These are phyloP conservation scores for Solanum dulcamara DNA, from an alignment of 257 asterid genomes.

Conservation along the genomic window DNA sequence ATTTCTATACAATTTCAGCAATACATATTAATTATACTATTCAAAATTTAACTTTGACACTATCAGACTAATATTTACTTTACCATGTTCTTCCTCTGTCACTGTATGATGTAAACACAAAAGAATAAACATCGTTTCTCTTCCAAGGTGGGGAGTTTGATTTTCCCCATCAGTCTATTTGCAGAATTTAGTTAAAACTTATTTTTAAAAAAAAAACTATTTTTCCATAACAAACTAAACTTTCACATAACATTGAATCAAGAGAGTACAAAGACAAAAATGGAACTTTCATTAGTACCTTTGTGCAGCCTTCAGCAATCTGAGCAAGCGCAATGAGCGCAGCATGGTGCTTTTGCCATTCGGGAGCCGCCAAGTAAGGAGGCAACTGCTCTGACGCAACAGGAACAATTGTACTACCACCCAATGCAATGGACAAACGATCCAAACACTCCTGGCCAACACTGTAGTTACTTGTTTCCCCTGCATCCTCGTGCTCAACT, in stretches of 20 bases:
- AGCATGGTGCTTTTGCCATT: conserved; percentile 94
- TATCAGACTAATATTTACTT: neutral
- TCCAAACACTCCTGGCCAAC: conserved; percentile 97
- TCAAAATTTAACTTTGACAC: neutral
- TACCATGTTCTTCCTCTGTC: neutral
- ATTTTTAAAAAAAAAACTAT: neutral
- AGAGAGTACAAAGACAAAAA: neutral
- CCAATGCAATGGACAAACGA: conserved; percentile 77
- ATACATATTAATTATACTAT: neutral
- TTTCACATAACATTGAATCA: neutral
- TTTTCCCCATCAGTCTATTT: neutral
- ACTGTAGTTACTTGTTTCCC: conserved; percentile 79
- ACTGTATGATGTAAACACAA: neutral
- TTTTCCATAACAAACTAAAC: neutral
- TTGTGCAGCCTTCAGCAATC: conserved; percentile 94
- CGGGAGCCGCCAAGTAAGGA: conserved; percentile 65
- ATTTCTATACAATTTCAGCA: neutral
- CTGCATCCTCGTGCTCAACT: conserved; percentile 90
- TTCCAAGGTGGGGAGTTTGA: neutral
- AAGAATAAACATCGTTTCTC: neutral
- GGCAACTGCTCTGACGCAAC: conserved; percentile 92
- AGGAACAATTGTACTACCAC: conserved; percentile 91
- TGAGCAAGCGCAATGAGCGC: conserved; percentile 97
- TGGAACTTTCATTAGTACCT: conserved; percentile 33
- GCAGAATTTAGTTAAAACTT: neutral